phyloP scores from a whole-genome alignment of 2,329 filamentous ascomycete genomes.

The Capronia epimyces region DNA sequence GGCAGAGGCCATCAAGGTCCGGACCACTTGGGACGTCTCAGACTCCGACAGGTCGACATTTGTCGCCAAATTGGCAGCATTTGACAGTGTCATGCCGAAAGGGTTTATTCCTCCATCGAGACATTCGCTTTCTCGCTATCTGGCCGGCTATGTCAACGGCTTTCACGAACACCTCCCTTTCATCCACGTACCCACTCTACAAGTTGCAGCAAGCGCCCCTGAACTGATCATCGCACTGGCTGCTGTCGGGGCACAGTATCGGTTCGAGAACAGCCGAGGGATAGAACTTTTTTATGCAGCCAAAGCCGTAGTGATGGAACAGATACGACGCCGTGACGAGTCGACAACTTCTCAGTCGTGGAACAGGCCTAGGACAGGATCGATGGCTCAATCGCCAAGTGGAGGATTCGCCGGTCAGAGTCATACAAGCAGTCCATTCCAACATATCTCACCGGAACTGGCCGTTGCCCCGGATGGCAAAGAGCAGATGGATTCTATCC shows the following conservation, averaged over 20 bases:
- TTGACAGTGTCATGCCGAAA: constrained; percentile 43
- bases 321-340: constrained; percentile 48
- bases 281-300: constrained; percentile 55
- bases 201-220: constrained; percentile 41
- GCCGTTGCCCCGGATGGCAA: constrained; percentile 38
- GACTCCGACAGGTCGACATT: constrained; percentile 44
- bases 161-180: constrained; percentile 50
- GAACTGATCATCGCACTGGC: constrained; percentile 50
- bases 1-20: constrained; percentile 31
- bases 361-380: constrained; percentile 38
- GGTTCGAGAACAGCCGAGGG: constrained; percentile 47
- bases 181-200: constrained; percentile 47
- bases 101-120: constrained; percentile 46
- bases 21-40: constrained; percentile 45
- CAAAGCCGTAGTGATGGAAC: constrained; percentile 50
- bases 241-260: constrained; percentile 47
- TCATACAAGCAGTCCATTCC: constrained; percentile 41
- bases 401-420: constrained; percentile 41
- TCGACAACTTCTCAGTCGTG: constrained; percentile 40
- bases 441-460: constrained; percentile 29
- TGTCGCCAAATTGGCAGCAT: constrained; percentile 42
- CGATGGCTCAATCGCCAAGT: constrained; percentile 37
- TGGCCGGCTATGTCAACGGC: constrained; percentile 50
- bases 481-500: constrained; percentile 47
- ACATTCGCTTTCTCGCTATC: constrained; percentile 45